Percentiles rank a stretch among this genome's conserved stretches.
Evolutionary conservation across 176 grass and related monocot species (phyloP).

Genomic region (Poa annua): DNA sequence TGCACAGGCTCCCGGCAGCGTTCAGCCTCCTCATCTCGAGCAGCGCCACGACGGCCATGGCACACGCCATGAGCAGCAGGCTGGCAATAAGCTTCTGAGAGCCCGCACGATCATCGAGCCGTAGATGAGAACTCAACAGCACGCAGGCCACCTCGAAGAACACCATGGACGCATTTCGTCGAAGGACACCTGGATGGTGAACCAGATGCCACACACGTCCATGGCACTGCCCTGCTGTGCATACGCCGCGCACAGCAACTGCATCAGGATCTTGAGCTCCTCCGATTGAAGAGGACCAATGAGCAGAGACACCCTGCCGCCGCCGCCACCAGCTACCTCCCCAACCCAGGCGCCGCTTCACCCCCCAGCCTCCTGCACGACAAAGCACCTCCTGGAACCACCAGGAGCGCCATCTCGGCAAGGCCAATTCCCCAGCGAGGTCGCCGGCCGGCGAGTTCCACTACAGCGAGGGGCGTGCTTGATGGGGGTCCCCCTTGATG

Average conservation of each 20-base stretch:
- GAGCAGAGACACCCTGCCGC: too few relatives aligned
- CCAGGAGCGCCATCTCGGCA: too few relatives aligned
- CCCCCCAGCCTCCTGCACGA: too few relatives aligned
- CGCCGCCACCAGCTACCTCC: too few relatives aligned
- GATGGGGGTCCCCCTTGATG: too few relatives aligned
- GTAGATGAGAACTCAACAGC: slow-evolving; percentile 56
- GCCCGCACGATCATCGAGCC: slow-evolving; percentile 45
- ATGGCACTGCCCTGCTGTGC: slow-evolving; percentile 61
- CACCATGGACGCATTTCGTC: slow-evolving; percentile 43
- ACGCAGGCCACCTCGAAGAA: slow-evolving; percentile 62
- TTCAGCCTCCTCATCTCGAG: slow-evolving; percentile 56
- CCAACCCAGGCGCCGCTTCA: too few relatives aligned
- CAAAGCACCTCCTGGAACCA: too few relatives aligned
- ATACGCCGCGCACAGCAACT: slow-evolving; percentile 51
- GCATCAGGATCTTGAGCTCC: slow-evolving; percentile 73
- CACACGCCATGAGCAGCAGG: slow-evolving; percentile 53
- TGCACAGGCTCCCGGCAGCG: slow-evolving; percentile 44
- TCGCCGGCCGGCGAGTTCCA: too few relatives aligned
- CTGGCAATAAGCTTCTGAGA: slow-evolving; percentile 36
- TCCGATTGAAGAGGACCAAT: slow-evolving; percentile 16
- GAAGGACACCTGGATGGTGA: slow-evolving; percentile 50
- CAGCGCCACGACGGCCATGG: slow-evolving; percentile 47
- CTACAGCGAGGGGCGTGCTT: too few relatives aligned
- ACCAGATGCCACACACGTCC: slow-evolving; percentile 44
- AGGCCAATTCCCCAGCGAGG: too few relatives aligned